A percentile compares a stretch with the other conserved stretches of the same genome.
These are phyloP conservation scores for Pseudogymnoascus sp. DNA, from an alignment of 2,329 filamentous ascomycete genomes.

Conservation along the genomic window DNA sequence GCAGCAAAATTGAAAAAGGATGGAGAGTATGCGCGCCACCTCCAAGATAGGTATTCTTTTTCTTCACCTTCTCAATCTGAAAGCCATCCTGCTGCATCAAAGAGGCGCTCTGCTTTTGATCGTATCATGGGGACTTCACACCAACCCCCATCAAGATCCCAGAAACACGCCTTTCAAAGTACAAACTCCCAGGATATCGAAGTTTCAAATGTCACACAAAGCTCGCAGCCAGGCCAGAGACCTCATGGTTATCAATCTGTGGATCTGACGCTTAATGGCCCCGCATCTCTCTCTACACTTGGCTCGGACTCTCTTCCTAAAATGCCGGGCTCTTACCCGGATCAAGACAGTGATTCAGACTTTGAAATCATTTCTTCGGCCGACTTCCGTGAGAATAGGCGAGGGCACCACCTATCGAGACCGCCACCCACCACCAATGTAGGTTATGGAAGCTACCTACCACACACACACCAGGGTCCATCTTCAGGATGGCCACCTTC, in stretches of 20 bases:
- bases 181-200: not conserved
- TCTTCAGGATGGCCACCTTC: not conserved
- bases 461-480: not conserved
- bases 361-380: slow-evolving; percentile 25
- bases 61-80: not conserved
- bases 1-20: slow-evolving; percentile 30
- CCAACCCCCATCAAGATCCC: slow-evolving; percentile 12
- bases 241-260: not conserved
- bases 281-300: not conserved
- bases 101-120: slow-evolving; percentile 21
- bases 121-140: slow-evolving; percentile 19
- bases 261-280: not conserved
- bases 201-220: not conserved
- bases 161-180: not conserved
- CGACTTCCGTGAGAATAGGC: slow-evolving; percentile 22
- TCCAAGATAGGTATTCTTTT: slow-evolving; percentile 17
- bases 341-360: slow-evolving; percentile 21
- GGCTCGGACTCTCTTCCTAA: not conserved
- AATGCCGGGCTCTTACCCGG: slow-evolving; percentile 4
- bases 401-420: slow-evolving; percentile 5
- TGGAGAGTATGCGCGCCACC: slow-evolving; percentile 24
- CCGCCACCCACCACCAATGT: not conserved
- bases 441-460: not conserved
- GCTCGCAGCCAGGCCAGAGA: not conserved
- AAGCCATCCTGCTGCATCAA: slow-evolving; percentile 7